Evolutionary conservation across 805 yeast genomes (phyloP).

Genomic region (Wickerhamiella parazyma): DNA sequence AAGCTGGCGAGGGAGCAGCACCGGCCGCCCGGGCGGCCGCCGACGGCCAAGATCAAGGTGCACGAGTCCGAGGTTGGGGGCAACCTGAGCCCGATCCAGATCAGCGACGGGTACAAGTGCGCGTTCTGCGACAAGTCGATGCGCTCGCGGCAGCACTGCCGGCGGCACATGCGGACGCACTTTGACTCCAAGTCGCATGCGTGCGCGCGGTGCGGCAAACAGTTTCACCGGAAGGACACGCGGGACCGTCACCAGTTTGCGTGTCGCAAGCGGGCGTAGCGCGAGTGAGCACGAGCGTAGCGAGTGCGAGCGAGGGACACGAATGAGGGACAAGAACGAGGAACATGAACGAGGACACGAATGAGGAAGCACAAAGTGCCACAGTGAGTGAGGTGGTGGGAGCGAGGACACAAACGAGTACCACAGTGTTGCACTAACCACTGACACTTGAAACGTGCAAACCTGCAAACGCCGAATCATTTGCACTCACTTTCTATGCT

Average conservation of each 20-base stretch:
- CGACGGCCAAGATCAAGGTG: not conserved
- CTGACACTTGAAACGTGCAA: too few relatives aligned
- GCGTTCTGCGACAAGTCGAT: not conserved
- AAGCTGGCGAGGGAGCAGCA: not conserved
- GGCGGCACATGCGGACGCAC: conserved; percentile 16
- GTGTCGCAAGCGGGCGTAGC: not conserved
- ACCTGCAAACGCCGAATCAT: too few relatives aligned
- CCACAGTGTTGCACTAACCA: too few relatives aligned
- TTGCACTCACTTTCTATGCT: too few relatives aligned
- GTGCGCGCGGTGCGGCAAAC: conserved; percentile 13
- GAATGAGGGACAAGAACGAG: too few relatives aligned
- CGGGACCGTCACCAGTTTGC: conserved; percentile 11
- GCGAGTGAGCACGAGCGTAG: too few relatives aligned
- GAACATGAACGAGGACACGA: too few relatives aligned
- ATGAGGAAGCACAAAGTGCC: too few relatives aligned
- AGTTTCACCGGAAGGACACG: conserved; percentile 14
- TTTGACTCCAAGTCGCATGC: conserved; percentile 13
- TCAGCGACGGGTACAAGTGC: not conserved
- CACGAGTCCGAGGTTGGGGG: not conserved
- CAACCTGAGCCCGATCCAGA: not conserved
- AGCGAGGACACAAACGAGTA: too few relatives aligned
- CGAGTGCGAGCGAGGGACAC: too few relatives aligned
- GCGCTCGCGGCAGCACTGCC: conserved; percentile 4
- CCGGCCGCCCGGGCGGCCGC: not conserved
- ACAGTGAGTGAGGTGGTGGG: too few relatives aligned